phyloP scores from a whole-genome alignment of 768 basidiomycete genomes.

The Lyophyllum shimeji region DNA sequence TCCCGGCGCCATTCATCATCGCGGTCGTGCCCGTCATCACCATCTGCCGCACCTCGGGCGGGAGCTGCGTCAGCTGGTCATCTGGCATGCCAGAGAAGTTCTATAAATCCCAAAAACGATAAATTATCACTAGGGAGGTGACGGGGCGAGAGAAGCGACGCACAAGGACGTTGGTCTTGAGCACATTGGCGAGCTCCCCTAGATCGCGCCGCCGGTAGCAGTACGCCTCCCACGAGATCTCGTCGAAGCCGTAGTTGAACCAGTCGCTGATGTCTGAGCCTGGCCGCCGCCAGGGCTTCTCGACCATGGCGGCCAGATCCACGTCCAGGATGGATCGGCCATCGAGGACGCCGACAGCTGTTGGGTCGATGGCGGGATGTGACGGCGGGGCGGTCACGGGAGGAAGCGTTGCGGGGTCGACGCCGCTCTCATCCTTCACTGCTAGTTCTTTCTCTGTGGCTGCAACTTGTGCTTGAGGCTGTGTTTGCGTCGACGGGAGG shows the following conservation, averaged over 20 bases:
- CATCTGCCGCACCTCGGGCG: constrained; percentile 82
- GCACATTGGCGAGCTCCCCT: constrained; percentile 74
- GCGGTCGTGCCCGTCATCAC: constrained; percentile 81
- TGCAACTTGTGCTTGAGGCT: constrained; percentile 14
- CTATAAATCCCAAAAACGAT: constrained; percentile 33
- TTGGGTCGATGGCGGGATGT: constrained; percentile 75
- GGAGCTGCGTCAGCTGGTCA: constrained; percentile 74
- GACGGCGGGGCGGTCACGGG: constrained; percentile 72
- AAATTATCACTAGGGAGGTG: neutral
- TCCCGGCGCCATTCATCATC: constrained; percentile 70
- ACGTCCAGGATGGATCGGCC: constrained; percentile 83
- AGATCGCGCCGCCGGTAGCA: constrained; percentile 81
- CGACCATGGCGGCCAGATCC: constrained; percentile 69
- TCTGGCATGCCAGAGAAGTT: constrained; percentile 83
- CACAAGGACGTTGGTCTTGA: constrained; percentile 84
- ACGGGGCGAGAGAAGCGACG: constrained; percentile 25
- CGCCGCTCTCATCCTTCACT: constrained; percentile 43
- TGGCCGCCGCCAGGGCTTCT: constrained; percentile 90
- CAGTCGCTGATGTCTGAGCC: constrained; percentile 95
- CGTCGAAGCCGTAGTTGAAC: constrained; percentile 99
- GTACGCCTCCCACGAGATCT: constrained; percentile 93
- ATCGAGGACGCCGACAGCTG: constrained; percentile 62
- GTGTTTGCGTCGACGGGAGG: constrained; percentile 8
- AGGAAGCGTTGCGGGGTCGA: constrained; percentile 66
- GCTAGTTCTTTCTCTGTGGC: constrained; percentile 9